Conservation (phyloP, 2,329 filamentous ascomycete genomes). For the Xylariaceae sp. region DNA sequence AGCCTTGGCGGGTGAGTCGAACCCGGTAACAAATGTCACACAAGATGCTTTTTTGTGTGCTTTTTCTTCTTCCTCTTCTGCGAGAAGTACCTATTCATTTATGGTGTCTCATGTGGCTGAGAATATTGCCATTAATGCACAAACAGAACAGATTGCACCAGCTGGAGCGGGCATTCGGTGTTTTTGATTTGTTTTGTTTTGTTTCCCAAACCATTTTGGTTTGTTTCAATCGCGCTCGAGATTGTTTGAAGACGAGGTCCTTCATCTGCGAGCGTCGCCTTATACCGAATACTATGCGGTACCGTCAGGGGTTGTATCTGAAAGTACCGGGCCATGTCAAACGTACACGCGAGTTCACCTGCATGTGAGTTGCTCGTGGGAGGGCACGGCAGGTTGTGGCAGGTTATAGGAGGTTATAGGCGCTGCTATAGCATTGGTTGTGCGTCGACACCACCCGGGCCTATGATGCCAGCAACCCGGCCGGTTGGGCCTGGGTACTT, state of each 20-base stretch:
- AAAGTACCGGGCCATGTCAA: background rate
- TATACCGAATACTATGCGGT: too few species aligned
- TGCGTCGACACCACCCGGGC: background rate
- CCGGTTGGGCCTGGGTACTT: background rate
- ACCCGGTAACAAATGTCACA: conserved; percentile 11
- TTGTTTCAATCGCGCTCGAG: conserved; percentile 11
- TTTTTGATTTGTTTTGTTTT: conserved; percentile 1
- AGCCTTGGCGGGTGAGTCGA: conserved; percentile 1
- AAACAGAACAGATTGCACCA: conserved; percentile 10
- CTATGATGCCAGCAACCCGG: background rate
- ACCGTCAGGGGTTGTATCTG: background rate
- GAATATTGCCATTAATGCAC: conserved; percentile 19
- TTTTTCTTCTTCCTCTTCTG: conserved; percentile 18
- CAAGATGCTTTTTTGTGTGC: conserved; percentile 15
- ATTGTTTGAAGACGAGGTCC: conserved; percentile 17
- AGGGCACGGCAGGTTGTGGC: too few species aligned
- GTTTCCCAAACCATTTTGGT: background rate
- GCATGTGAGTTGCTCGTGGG: background rate
- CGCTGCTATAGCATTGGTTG: too few species aligned
- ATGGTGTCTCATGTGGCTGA: conserved; percentile 18
- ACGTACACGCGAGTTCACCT: background rate
- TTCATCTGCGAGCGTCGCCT: conserved; percentile 6
- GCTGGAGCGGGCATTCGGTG: conserved; percentile 7
- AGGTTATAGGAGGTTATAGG: too few species aligned
- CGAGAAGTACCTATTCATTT: conserved; percentile 4